Percentiles rank a stretch among this genome's conserved stretches.
phyloP scores from a whole-genome alignment of 805 yeast species.

The Candida andamanensis region DNA sequence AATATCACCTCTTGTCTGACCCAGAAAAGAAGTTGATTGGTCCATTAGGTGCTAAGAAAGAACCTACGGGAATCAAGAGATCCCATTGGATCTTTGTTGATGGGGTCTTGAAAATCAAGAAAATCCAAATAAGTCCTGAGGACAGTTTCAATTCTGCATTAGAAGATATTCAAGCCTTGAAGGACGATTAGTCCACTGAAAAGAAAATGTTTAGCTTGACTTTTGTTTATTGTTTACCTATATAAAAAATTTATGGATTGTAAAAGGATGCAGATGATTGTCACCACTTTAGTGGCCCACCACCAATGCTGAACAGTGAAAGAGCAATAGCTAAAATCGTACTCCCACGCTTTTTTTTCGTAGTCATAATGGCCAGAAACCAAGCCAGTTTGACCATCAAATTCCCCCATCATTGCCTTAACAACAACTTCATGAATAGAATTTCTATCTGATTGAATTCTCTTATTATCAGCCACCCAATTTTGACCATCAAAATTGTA shows the following conservation, averaged over 20 bases:
- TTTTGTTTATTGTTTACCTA: too few relatives aligned
- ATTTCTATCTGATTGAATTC: conserved; percentile 15
- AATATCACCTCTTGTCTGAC: conserved; percentile 73
- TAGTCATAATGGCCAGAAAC: conserved; percentile 65
- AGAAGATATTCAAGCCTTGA: conserved; percentile 42
- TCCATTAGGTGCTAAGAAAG: conserved; percentile 76
- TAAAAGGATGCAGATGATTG: conserved; percentile 27
- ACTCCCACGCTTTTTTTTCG: conserved; percentile 48
- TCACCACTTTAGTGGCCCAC: conserved; percentile 77
- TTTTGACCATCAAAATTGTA: conserved; percentile 43
- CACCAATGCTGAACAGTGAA: conserved; percentile 87
- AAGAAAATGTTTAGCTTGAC: too few relatives aligned
- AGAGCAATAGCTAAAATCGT: conserved; percentile 69
- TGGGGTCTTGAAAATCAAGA: conserved; percentile 58
- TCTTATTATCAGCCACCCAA: conserved; percentile 57
- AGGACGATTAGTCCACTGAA: not conserved
- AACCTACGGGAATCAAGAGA: conserved; percentile 70
- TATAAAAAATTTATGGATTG: conserved; percentile 17
- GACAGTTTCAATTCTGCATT: conserved; percentile 56
- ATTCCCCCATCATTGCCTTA: conserved; percentile 95
- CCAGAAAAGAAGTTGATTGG: conserved; percentile 66
- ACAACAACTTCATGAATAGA: conserved; percentile 76
- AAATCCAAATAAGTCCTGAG: conserved; percentile 48
- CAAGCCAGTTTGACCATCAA: conserved; percentile 81
- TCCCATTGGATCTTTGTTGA: conserved; percentile 90